Percentiles rank a stretch among this genome's conserved stretches.
Conservation (phyloP, 148 eudicot species). For the Drosera capensis region DNA sequence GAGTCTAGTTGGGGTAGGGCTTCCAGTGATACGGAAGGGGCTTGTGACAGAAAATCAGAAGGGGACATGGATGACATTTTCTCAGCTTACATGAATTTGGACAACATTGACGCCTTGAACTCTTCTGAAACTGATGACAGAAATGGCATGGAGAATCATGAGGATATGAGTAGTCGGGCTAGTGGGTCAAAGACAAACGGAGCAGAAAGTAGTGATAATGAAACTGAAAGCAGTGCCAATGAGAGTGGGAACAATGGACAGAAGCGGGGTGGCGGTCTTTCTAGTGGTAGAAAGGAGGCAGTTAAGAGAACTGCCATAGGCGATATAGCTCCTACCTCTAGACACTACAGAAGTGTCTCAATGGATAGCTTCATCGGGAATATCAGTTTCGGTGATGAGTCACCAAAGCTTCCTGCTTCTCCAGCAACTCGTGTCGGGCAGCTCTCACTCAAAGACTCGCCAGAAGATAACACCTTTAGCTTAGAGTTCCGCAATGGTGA, state of each 20-base stretch:
- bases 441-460: slow-evolving; percentile 19
- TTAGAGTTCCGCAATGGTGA: slow-evolving; percentile 32
- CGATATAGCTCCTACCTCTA: slow-evolving; percentile 13
- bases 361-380: slow-evolving; percentile 44
- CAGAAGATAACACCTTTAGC: slow-evolving; percentile 22
- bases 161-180: slow-evolving; percentile 26
- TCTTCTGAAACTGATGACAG: slow-evolving; percentile 28
- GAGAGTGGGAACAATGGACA: slow-evolving; percentile 8
- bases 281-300: slow-evolving; percentile 9
- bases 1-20: slow-evolving; percentile 11
- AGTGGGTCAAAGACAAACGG: slow-evolving; percentile 30
- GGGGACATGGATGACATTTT: slow-evolving; percentile 22
- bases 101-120: slow-evolving; percentile 18
- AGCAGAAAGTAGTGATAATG: slow-evolving; percentile 35
- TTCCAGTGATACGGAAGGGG: background rate
- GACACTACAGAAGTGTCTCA: slow-evolving; percentile 37
- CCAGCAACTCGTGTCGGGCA: slow-evolving; percentile 18
- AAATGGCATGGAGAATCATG: background rate
- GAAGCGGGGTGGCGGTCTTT: slow-evolving; percentile 8
- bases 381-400: slow-evolving; percentile 21
- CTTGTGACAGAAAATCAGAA: slow-evolving; percentile 13
- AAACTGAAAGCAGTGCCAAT: slow-evolving; percentile 24
- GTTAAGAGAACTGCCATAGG: slow-evolving; percentile 18
- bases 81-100: slow-evolving; percentile 31
- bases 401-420: slow-evolving; percentile 20